These are phyloP conservation scores for Ramaria sp. DNA, from an alignment of 768 basidiomycete species.

Conservation along the genomic window DNA sequence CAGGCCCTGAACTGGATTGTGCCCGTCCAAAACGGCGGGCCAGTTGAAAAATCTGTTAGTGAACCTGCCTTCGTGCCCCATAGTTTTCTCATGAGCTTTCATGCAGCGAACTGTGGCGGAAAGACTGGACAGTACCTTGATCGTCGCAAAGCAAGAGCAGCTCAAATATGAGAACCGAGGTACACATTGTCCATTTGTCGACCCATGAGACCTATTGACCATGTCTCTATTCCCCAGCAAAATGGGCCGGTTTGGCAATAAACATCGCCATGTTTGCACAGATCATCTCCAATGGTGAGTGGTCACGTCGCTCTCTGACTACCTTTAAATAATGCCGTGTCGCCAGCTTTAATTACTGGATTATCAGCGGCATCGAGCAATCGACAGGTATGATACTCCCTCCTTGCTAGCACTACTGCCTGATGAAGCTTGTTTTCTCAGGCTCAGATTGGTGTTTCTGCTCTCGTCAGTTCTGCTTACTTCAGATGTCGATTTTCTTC, in stretches of 20 bases:
- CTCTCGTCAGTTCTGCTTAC: neutral
- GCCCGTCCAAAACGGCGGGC: neutral
- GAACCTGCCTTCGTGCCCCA: neutral
- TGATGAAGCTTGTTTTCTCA: neutral
- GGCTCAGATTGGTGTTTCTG: constrained; percentile 5
- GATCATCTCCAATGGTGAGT: constrained; percentile 5
- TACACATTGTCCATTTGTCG: constrained; percentile 16
- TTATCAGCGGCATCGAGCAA: constrained; percentile 1
- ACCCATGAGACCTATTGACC: constrained; percentile 16
- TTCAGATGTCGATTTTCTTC: neutral
- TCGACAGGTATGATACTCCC: neutral
- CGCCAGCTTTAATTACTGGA: constrained; percentile 3
- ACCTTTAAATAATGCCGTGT: neutral
- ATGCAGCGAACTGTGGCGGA: constrained; percentile 30
- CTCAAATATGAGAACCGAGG: constrained; percentile 38
- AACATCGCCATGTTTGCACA: constrained; percentile 10
- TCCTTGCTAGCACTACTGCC: neutral
- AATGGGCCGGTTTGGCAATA: constrained; percentile 18
- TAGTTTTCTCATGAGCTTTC: neutral
- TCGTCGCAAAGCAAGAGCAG: constrained; percentile 33
- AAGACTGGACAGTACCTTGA: constrained; percentile 43
- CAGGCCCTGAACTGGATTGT: constrained; percentile 4
- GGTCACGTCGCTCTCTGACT: neutral
- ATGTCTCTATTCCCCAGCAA: constrained; percentile 17
- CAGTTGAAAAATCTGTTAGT: neutral